These are phyloP conservation scores for Cajanus cajan DNA, from an alignment of 306 rosid species.

Conservation along the genomic window DNA sequence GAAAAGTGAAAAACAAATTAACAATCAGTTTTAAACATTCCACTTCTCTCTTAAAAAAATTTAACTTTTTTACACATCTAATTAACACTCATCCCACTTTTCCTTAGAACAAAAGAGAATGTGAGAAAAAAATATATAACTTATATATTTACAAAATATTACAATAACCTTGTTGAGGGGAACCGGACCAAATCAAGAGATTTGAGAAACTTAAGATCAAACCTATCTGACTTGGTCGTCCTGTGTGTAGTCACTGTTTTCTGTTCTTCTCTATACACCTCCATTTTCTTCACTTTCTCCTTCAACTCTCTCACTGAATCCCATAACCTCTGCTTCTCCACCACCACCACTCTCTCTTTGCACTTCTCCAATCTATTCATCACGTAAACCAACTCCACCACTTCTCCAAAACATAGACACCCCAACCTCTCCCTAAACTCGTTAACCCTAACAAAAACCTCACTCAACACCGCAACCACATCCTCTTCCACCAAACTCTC, in stretches of 20 bases:
- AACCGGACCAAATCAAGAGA: constrained; percentile 34
- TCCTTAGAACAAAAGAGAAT: too few species aligned
- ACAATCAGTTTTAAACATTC: too few species aligned
- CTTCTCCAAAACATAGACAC: constrained; percentile 53
- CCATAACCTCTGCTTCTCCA: constrained; percentile 36
- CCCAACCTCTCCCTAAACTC: constrained; percentile 54
- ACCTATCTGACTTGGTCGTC: constrained; percentile 48
- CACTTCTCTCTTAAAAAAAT: too few species aligned
- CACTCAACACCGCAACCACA: constrained; percentile 28
- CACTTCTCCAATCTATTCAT: constrained; percentile 57
- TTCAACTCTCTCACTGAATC: constrained; percentile 33
- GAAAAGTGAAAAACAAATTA: too few species aligned
- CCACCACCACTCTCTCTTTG: constrained; percentile 23
- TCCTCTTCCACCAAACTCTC: constrained; percentile 50
- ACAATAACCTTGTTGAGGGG: constrained; percentile 43
- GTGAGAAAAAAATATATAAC: too few species aligned
- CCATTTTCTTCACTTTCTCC: constrained; percentile 32
- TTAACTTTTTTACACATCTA: too few species aligned
- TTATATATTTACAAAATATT: background rate
- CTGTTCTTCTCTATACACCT: constrained; percentile 13
- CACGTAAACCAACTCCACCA: constrained; percentile 52
- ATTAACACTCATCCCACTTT: too few species aligned
- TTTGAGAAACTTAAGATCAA: constrained; percentile 9
- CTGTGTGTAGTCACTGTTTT: constrained; percentile 2
- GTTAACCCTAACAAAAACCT: constrained; percentile 33